Conservation (phyloP, 306 rosid genomes). For the Cucurbita maxima region DNA sequence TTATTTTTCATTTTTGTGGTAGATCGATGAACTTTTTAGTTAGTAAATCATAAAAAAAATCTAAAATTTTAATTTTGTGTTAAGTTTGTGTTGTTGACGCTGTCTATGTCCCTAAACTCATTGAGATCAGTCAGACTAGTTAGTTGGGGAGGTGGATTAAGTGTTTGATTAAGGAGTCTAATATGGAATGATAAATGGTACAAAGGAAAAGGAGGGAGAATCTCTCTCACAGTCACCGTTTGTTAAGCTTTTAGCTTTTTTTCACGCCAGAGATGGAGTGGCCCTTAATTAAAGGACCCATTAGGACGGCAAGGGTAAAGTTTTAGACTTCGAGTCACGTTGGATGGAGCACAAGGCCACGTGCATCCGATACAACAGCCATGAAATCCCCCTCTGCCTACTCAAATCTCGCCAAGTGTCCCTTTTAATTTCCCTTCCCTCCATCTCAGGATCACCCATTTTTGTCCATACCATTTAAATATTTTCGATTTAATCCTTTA, state of each 20-base stretch:
- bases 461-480: neutral
- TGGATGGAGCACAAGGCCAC: conserved; percentile 23
- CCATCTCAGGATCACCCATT: neutral
- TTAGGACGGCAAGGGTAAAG: neutral
- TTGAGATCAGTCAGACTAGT: neutral
- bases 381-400: neutral
- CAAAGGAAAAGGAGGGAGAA: neutral
- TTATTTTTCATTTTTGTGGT: too few relatives aligned
- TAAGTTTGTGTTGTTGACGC: too few relatives aligned
- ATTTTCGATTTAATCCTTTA: neutral
- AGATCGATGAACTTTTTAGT: neutral
- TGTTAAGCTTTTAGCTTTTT: neutral
- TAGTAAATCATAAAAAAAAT: too few relatives aligned
- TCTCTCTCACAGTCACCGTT: neutral
- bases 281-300: conserved; percentile 9
- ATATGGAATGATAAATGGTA: neutral
- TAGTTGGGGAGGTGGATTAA: neutral
- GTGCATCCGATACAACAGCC: conserved; percentile 17
- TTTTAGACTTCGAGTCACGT: neutral
- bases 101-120: neutral
- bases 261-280: conserved; percentile 1
- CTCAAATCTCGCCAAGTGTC: neutral
- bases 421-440: neutral
- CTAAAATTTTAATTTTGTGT: too few relatives aligned
- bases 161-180: neutral